phyloP scores from a whole-genome alignment of 371 early-diverging fungal species.

The Astathelohania contejeani region DNA sequence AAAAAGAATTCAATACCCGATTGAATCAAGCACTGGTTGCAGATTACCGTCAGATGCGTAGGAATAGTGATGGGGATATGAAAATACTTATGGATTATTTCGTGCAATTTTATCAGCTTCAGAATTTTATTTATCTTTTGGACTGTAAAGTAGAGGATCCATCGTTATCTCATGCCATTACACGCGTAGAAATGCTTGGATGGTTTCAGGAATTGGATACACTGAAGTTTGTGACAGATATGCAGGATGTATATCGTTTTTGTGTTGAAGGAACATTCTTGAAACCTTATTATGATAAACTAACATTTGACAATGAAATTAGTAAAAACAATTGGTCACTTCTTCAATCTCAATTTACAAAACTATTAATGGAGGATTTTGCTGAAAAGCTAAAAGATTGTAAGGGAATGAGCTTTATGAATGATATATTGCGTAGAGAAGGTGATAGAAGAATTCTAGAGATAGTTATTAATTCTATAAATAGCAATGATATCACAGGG shows the following conservation, averaged over 20 bases:
- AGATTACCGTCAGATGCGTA: neutral
- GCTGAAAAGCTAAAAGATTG: slow-evolving; percentile 4
- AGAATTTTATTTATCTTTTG: slow-evolving; percentile 44
- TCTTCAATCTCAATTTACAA: slow-evolving; percentile 27
- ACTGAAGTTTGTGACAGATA: slow-evolving; percentile 39
- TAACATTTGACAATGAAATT: slow-evolving; percentile 32
- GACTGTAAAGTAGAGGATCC: slow-evolving; percentile 24
- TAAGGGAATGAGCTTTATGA: slow-evolving; percentile 14
- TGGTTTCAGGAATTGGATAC: slow-evolving; percentile 40
- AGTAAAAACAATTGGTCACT: slow-evolving; percentile 37
- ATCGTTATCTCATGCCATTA: slow-evolving; percentile 15
- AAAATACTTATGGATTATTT: slow-evolving; percentile 30
- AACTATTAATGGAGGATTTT: slow-evolving; percentile 33
- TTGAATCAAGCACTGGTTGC: neutral
- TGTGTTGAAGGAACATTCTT: slow-evolving; percentile 46
- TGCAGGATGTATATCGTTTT: slow-evolving; percentile 44
- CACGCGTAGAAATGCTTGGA: slow-evolving; percentile 41
- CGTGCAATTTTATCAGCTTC: slow-evolving; percentile 36
- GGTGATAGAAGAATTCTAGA: slow-evolving; percentile 47
- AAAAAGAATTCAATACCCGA: slow-evolving; percentile 1
- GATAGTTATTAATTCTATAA: slow-evolving; percentile 35
- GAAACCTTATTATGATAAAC: slow-evolving; percentile 29
- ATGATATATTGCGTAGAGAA: slow-evolving; percentile 39
- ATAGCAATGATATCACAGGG: slow-evolving; percentile 11
- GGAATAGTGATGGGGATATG: neutral